Evolutionary conservation across 495 filamentous ascomycete species (phyloP), one percentile per base, ranked within the genome.

Genomic region (Aspergillus biplanus): DNA sequence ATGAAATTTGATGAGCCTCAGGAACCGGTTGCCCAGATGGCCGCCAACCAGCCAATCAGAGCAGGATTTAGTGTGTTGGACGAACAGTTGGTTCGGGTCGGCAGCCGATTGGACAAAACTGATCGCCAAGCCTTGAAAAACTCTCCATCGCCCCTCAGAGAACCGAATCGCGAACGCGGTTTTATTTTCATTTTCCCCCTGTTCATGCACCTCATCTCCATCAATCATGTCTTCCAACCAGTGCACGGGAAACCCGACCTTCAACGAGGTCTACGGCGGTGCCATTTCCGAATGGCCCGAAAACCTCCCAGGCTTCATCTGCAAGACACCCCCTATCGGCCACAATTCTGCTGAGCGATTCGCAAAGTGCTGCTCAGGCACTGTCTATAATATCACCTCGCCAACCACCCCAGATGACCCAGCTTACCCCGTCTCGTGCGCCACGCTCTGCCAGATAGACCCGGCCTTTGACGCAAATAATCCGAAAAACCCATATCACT

Each of bases 201-300:
- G 39, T 13, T 44, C 39, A 12, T 7, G 39, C 4, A 7, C 39
- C 8, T 11, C 39, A 44, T 49, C 47, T 16, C 12, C n/a, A 31
- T 27, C 7, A 12, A 31, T 50, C 6, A 50, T 50, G 47, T 50
- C 47, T 18, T 4, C 0, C 16, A 50, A 27, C 21, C 15, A 31
- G 47, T 50, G 47, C 16, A 31, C 9, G 7, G 47, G 47, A 6
- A 50, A 50, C 47, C 47, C 47, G 18, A 50, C 47, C 21, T 27
- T 50, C 6, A 50, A 50, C 16, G 15, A 18, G 16, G 16, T 11
- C 13, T 50, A 50, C 21, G 16, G 16, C 16, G 47, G 47, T 11
- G 47, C 47, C 47, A 21, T 50, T 31, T 50, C 47, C 16, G 47
- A 50, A 50, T 50, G 47, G 47, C 47, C 47, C 16, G 15, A 50